These are phyloP conservation scores for Xylaria sp. DNA, from an alignment of 2,329 filamentous ascomycete species.

Conservation along the genomic window DNA sequence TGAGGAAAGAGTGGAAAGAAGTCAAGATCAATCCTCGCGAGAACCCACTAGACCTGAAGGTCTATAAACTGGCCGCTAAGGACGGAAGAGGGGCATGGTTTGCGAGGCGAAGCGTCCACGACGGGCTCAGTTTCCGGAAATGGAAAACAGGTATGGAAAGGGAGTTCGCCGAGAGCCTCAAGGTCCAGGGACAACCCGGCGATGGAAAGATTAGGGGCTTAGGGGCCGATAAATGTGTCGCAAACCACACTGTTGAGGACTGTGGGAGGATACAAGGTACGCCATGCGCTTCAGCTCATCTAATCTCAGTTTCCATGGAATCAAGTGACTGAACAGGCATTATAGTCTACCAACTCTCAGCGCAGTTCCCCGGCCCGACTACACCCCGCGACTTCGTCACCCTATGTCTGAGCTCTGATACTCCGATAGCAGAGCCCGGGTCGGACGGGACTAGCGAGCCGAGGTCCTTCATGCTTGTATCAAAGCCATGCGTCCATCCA, in stretches of 20 bases:
- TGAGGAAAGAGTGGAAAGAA: constrained; percentile 91
- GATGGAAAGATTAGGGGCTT: constrained; percentile 85
- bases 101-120: constrained; percentile 83
- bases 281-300: constrained; percentile 18
- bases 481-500: constrained; percentile 82
- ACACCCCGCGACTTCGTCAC: constrained; percentile 90
- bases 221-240: constrained; percentile 80
- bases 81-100: constrained; percentile 93
- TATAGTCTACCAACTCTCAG: constrained; percentile 83
- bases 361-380: constrained; percentile 90
- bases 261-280: constrained; percentile 72
- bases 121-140: constrained; percentile 78
- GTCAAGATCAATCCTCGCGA: constrained; percentile 77
- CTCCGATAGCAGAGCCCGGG: constrained; percentile 55
- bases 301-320: constrained; percentile 1
- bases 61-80: constrained; percentile 82
- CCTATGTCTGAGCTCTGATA: constrained; percentile 75
- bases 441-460: constrained; percentile 47
- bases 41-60: constrained; percentile 78
- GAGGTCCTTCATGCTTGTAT: constrained; percentile 86
- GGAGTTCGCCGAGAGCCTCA: constrained; percentile 84
- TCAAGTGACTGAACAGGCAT: constrained; percentile 28
- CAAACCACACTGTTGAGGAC: constrained; percentile 67
- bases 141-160: constrained; percentile 81
- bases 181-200: constrained; percentile 74